Evolutionary conservation across 805 yeast species (phyloP).

Genomic region (Teunomyces tritomae): DNA sequence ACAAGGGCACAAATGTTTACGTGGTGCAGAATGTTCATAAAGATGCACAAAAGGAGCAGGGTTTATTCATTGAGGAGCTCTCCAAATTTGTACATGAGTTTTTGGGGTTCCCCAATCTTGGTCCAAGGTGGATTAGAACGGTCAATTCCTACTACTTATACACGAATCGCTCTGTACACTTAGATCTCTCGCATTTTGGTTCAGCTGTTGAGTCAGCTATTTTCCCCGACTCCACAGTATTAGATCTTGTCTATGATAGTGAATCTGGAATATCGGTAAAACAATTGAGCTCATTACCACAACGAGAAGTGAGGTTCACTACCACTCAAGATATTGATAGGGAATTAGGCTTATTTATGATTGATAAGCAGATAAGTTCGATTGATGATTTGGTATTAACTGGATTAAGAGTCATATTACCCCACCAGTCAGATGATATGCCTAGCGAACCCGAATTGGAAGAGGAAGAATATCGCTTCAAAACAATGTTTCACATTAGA

Average conservation of each 20-base stretch:
- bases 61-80: conserved; percentile 23
- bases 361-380: conserved; percentile 25
- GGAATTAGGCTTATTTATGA: conserved; percentile 38
- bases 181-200: not conserved
- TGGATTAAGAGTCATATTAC: conserved; percentile 31
- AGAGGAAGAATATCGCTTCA: conserved; percentile 21
- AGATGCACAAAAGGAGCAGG: conserved; percentile 8
- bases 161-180: conserved; percentile 3
- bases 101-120: conserved; percentile 17
- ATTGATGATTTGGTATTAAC: conserved; percentile 34
- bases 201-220: not conserved
- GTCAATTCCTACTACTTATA: conserved; percentile 30
- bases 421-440: conserved; percentile 4
- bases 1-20: conserved; percentile 29
- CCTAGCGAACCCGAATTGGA: not conserved
- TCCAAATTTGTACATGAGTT: conserved; percentile 10
- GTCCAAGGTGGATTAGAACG: conserved; percentile 23
- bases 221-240: not conserved
- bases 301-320: not conserved
- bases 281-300: not conserved
- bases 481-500: conserved; percentile 41
- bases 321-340: conserved; percentile 11
- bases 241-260: conserved; percentile 1
- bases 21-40: conserved; percentile 20
- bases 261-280: not conserved